Conservation (phyloP, 2,329 filamentous ascomycete species). For the Podosphaera aphanis region DNA sequence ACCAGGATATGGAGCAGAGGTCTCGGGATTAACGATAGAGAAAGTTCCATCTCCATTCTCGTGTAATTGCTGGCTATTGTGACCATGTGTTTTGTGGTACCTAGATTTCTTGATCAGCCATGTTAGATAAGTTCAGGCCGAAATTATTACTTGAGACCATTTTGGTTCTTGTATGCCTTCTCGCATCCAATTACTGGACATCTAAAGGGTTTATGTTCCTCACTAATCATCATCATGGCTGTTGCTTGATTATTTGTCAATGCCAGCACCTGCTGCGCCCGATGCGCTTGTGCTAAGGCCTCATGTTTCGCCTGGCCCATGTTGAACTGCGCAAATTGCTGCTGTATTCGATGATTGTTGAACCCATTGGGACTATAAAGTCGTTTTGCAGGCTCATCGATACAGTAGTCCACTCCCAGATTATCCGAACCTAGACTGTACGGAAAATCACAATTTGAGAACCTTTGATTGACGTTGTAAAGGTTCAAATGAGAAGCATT, state of each 20-base stretch:
- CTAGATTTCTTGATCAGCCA: slow-evolving; percentile 18
- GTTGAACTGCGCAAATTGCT: slow-evolving; percentile 48
- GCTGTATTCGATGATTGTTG: slow-evolving; percentile 39
- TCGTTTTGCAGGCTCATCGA: slow-evolving; percentile 86
- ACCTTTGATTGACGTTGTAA: slow-evolving; percentile 34
- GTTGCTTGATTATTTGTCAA: slow-evolving; percentile 14
- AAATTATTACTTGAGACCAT: slow-evolving; percentile 68
- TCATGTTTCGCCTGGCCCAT: slow-evolving; percentile 41
- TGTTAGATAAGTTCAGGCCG: neutral
- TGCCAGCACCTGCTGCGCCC: slow-evolving; percentile 31
- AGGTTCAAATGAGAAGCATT: slow-evolving; percentile 34
- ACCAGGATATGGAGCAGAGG: slow-evolving; percentile 78
- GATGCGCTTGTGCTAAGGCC: slow-evolving; percentile 36
- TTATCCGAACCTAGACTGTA: slow-evolving; percentile 20
- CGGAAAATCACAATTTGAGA: slow-evolving; percentile 19
- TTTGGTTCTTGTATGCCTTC: slow-evolving; percentile 99
- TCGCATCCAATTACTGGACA: slow-evolving; percentile 96
- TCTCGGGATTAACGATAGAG: slow-evolving; percentile 93
- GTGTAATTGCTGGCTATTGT: slow-evolving; percentile 88
- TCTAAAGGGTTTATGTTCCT: slow-evolving; percentile 93
- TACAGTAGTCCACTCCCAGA: slow-evolving; percentile 36
- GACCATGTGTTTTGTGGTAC: slow-evolving; percentile 62
- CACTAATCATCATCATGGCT: slow-evolving; percentile 28
- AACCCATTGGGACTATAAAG: slow-evolving; percentile 68
- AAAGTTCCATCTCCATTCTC: slow-evolving; percentile 95